Percentiles rank a stretch among this genome's conserved stretches.
Evolutionary conservation across 768 basidiomycete genomes (phyloP).

Genomic region (Infundibulicybe gibba): DNA sequence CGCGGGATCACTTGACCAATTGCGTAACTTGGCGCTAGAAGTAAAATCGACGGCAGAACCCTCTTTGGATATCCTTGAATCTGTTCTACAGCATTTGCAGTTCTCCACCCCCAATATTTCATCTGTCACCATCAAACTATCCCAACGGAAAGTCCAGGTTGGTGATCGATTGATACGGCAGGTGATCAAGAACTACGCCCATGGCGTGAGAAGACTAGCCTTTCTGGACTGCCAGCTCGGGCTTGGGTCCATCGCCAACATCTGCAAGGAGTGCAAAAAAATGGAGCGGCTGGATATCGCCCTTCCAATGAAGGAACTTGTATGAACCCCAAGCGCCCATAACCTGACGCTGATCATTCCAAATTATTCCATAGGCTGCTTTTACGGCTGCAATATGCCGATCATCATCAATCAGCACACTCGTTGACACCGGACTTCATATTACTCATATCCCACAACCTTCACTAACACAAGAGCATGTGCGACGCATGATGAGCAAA

Average conservation of each 20-base stretch:
- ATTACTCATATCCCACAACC: conserved; percentile 33
- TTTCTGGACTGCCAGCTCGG: conserved; percentile 45
- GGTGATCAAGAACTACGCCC: conserved; percentile 35
- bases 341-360: background rate
- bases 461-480: conserved; percentile 32
- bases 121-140: conserved; percentile 41
- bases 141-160: conserved; percentile 37
- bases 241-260: conserved; percentile 30
- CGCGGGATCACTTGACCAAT: conserved; percentile 11
- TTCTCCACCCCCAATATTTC: conserved; percentile 25
- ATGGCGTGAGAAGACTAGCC: conserved; percentile 38
- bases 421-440: conserved; percentile 45
- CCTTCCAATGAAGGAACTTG: conserved; percentile 49
- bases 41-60: conserved; percentile 20
- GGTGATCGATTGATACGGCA: conserved; percentile 35
- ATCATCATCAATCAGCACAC: conserved; percentile 35
- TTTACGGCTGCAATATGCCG: conserved; percentile 32
- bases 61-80: conserved; percentile 20
- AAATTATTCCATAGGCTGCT: conserved; percentile 11
- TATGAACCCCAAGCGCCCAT: conserved; percentile 15
- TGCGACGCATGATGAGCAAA: conserved; percentile 34
- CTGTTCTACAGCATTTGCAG: conserved; percentile 28
- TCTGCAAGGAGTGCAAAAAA: conserved; percentile 38
- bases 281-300: conserved; percentile 49
- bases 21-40: conserved; percentile 27